Conservation (phyloP, 176 grass and related monocot genomes). For the Guadua angustifolia region DNA sequence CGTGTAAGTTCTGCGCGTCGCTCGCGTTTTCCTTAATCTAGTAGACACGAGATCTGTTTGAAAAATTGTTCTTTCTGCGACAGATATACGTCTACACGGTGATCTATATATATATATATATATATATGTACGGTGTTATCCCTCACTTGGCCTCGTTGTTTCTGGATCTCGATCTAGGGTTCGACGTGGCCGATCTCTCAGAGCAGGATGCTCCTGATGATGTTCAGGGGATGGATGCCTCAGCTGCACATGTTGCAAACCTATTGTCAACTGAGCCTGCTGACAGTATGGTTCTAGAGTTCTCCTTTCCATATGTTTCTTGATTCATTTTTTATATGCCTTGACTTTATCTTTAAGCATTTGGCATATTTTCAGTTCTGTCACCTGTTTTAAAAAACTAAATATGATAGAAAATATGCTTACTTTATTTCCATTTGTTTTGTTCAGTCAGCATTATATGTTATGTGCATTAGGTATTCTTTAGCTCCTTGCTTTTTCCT, state of each 20-base stretch:
- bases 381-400: neutral
- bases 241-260: constrained; percentile 90
- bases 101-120: neutral
- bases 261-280: constrained; percentile 88
- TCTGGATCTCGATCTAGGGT: constrained; percentile 62
- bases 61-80: no score
- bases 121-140: neutral
- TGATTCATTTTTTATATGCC: neutral
- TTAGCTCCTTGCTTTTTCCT: neutral
- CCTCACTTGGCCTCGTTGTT: neutral
- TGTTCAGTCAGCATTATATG: neutral
- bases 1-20: constrained; percentile 61
- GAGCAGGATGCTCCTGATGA: constrained; percentile 81
- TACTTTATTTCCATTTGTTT: neutral
- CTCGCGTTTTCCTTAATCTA: neutral
- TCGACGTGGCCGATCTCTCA: constrained; percentile 89
- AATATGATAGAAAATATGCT: neutral
- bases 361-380: neutral
- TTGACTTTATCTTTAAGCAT: neutral
- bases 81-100: no score
- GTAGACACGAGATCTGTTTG: neutral
- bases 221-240: constrained; percentile 82
- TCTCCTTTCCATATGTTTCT: neutral
- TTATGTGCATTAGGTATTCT: neutral
- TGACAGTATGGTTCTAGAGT: constrained; percentile 61